Base-by-base conservation (phyloP, 208 protist genomes). In the Angomonas ambiguus region DNA sequence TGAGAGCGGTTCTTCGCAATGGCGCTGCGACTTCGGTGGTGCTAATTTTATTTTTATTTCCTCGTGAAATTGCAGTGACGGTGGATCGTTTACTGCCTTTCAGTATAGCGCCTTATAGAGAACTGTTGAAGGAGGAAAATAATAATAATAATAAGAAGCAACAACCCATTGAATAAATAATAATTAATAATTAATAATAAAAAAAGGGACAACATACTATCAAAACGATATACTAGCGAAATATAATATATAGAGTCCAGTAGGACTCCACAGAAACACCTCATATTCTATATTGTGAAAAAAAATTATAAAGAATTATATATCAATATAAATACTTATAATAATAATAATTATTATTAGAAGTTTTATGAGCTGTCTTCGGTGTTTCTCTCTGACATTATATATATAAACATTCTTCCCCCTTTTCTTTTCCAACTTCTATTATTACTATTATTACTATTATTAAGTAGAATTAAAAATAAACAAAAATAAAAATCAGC, bases 1-100 rank as follows among this genome's bases (percentile, higher is more conserved):
- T 63, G 5, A 75, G 74, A 33, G 70, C 65, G 51, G 80, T 79
- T 41, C 22, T 83, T 6, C 85, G 88, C 35, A 94, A 94, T 60
- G 83, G 88, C 6, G 53, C 76, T 20, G 75, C 71, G 11, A 66
- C 67, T 18, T 71, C 84, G 13, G 65, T 61, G 32, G 34, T 69
- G 41, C 76, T 90, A 30, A 85, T 73, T 0, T 51, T 34, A 10
- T 83, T 91, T 13, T 38, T 86, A 13, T 88, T 86, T 55, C 88
- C 88, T 0, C 78, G 74, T 0, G 84, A 94, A 57, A 79, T 91
- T 20, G 74, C 80, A 28, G 32, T 42, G 13, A 33, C 49, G 0
- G 41, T 76, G 0, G 85, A 89, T 60, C 33, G 38, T 10, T 22
- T 33, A 10, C 55, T 87, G 53, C 84, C 82, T 24, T 90, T 88